Conservation (phyloP, 352 stramenopile species). For the Pythium rhizo-oryzae region DNA sequence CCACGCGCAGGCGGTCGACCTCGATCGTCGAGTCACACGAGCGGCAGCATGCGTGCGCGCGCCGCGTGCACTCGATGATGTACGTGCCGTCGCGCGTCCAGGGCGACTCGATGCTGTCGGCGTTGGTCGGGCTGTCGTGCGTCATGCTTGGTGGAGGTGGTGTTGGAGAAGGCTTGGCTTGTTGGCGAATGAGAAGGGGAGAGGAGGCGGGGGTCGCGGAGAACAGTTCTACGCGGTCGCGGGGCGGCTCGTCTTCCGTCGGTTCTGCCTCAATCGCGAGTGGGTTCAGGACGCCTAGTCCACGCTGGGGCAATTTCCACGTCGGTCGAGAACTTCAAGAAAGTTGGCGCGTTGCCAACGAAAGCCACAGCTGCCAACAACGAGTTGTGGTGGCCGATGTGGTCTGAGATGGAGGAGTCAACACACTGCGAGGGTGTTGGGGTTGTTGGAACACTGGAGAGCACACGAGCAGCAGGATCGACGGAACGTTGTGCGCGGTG, state of each 20-base stretch:
- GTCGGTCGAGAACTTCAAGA: slow-evolving; percentile 2
- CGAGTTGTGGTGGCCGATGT: neutral
- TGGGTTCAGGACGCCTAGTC: slow-evolving; percentile 3
- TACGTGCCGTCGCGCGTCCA: slow-evolving; percentile 82
- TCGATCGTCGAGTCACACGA: slow-evolving; percentile 75
- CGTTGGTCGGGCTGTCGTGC: slow-evolving; percentile 28
- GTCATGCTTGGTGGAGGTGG: slow-evolving; percentile 19
- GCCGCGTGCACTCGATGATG: slow-evolving; percentile 78
- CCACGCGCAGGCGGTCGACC: slow-evolving; percentile 63
- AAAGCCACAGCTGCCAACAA: neutral
- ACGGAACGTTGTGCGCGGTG: neutral
- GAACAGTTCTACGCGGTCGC: neutral
- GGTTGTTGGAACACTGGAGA: neutral
- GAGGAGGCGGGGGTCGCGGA: neutral
- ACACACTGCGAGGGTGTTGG: neutral
- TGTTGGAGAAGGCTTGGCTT: neutral
- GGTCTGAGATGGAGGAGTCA: neutral
- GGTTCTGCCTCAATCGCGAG: neutral
- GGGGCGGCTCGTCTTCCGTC: slow-evolving; percentile 17
- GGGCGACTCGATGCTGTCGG: slow-evolving; percentile 42
- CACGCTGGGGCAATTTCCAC: neutral
- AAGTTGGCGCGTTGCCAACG: slow-evolving; percentile 1
- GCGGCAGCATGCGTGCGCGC: slow-evolving; percentile 74
- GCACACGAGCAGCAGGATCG: neutral
- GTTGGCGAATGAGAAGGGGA: slow-evolving; percentile 14